These are phyloP conservation scores for Ceratopteris richardii DNA, from an alignment of 75 land plant genomes.

Conservation along the genomic window DNA sequence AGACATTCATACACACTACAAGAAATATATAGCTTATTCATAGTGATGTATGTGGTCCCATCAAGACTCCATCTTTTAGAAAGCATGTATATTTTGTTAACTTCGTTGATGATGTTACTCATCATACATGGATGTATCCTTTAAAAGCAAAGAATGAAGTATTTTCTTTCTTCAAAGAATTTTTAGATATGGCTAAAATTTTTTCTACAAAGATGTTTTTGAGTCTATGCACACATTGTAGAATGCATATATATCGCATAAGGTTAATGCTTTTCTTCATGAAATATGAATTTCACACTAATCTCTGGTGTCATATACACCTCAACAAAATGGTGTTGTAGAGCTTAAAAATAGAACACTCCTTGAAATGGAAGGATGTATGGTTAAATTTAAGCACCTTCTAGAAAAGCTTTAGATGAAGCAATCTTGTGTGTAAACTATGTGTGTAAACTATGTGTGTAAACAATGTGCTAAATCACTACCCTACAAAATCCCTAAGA, in stretches of 20 bases:
- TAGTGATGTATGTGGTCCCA: no score
- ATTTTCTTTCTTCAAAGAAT: no score
- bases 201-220: background rate
- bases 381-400: conserved; percentile 1
- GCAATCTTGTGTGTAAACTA: background rate
- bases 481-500: no score
- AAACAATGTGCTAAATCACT: no score
- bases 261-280: background rate
- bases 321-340: no score
- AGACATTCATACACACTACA: background rate
- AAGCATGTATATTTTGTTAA: no score
- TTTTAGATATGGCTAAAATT: background rate
- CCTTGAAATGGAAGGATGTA: no score
- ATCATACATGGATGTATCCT: background rate
- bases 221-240: background rate
- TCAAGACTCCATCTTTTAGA: no score
- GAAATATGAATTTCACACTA: background rate
- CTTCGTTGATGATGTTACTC: background rate
- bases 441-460: no score
- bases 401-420: background rate
- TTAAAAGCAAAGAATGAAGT: conserved; percentile 1
- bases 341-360: no score
- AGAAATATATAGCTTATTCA: no score
- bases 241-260: background rate
- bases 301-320: no score